Base-by-base conservation (phyloP, 176 grass and related monocot species). In the Oryza nivara region DNA sequence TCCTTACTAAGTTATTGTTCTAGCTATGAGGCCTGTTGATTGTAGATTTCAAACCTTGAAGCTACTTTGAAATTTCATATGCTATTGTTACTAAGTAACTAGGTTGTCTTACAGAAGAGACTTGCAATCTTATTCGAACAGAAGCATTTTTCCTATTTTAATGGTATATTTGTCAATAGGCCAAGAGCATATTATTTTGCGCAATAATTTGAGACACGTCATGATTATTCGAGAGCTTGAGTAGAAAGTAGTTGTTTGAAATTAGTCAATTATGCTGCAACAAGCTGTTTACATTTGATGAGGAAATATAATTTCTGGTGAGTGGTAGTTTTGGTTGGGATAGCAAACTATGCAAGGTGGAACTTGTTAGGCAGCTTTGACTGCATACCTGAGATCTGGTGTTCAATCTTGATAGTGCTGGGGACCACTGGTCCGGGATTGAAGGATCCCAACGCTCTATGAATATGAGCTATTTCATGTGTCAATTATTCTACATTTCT, bases 1-100 rank as follows among this genome's bases (percentile, higher is more conserved):
- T 74, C 12, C n/a, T 73, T 81, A 43, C 52, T 28, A 67, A 20
- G 32, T 75, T 67, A 70, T 38, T 85, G 74, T 36, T 85, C 70
- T 46, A 48, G 25, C 14, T 68, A 19, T 64, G 71, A 28, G 28
- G 15, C 19, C 36, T 64, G 11, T 46, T 71, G 38, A 67, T 80
- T 70, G 3, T 82, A 32, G 11, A 72, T 81, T 40, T 85, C 65
- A 72, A 76, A 69, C 65, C 7, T 43, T 51, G 40, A 30, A 81
- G 67, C 6, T 79, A 70, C 44, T 72, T 47, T 76, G 26, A 56
- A 71, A 35, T 70, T 76, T 63, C 44, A 77, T 30, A 72, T 72
- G 17, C 34, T 71, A 19, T 79, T 79, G n/a, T 76, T 35, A n/a
- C 76, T 51, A 17, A 41, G 32, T 34, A 85, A 64, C 66, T 66